These are phyloP conservation scores for Scedosporium apiospermum DNA, from an alignment of 2,329 filamentous ascomycete genomes.

Conservation along the genomic window DNA sequence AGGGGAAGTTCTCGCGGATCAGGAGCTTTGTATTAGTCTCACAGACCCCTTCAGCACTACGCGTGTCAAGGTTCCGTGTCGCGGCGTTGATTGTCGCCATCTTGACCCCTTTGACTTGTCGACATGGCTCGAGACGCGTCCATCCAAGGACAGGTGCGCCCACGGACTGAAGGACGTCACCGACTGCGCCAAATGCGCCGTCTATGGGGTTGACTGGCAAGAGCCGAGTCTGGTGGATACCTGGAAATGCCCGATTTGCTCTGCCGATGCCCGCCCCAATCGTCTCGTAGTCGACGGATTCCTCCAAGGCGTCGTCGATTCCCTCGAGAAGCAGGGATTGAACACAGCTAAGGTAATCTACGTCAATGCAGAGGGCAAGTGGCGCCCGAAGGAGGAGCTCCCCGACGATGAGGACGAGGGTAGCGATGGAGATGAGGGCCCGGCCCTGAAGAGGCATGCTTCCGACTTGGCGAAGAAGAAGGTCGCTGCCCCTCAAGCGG, in stretches of 20 bases:
- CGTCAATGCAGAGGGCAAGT: constrained; percentile 20
- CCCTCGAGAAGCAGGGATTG: constrained; percentile 24
- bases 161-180: constrained; percentile 21
- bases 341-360: constrained; percentile 19
- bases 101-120: constrained; percentile 84
- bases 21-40: constrained; percentile 51
- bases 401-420: constrained; percentile 12
- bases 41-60: constrained; percentile 56
- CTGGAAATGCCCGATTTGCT: constrained; percentile 85
- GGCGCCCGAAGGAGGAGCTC: constrained; percentile 24
- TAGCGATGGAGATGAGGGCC: background rate
- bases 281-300: constrained; percentile 67
- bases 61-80: constrained; percentile 63
- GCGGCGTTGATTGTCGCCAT: constrained; percentile 62
- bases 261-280: constrained; percentile 63
- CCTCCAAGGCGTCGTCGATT: constrained; percentile 51
- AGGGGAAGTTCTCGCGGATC: constrained; percentile 38
- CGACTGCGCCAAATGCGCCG: constrained; percentile 19
- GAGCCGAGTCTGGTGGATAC: constrained; percentile 54
- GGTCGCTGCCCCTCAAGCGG: background rate
- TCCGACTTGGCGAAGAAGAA: background rate
- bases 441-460: background rate
- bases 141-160: constrained; percentile 30
- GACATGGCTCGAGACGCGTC: constrained; percentile 65
- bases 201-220: background rate